Evolutionary conservation across 805 yeast genomes (phyloP).

Genomic region (Suhomyces faveliae): DNA sequence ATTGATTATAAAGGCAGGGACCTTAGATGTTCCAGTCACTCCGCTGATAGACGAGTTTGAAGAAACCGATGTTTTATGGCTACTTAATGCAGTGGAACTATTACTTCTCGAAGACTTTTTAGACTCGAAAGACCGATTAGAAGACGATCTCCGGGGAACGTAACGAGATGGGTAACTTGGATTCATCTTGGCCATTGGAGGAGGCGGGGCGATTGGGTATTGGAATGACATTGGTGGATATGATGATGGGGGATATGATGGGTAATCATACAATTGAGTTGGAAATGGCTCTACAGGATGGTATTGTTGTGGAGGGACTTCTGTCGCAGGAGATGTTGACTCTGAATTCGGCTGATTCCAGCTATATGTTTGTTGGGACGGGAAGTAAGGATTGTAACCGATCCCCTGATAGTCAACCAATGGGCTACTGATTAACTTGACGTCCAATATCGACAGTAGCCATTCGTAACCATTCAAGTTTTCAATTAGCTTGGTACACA

Average conservation of each 20-base stretch:
- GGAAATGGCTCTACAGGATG: background rate
- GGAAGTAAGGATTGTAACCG: background rate
- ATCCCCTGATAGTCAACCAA: background rate
- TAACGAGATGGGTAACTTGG: background rate
- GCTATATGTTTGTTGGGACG: background rate
- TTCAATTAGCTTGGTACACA: constrained; percentile 11
- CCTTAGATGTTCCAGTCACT: constrained; percentile 5
- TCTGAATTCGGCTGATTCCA: background rate
- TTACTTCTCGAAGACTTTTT: constrained; percentile 11
- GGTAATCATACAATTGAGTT: background rate
- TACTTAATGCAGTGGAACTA: constrained; percentile 7
- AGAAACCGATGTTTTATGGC: constrained; percentile 10
- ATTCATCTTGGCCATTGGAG: constrained; percentile 1
- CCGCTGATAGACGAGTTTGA: constrained; percentile 9
- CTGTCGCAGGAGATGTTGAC: background rate
- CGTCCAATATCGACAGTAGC: constrained; percentile 18
- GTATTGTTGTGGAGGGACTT: background rate
- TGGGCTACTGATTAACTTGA: constrained; percentile 8
- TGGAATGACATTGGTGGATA: background rate
- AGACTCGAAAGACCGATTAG: constrained; percentile 15
- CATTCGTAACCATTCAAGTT: constrained; percentile 27
- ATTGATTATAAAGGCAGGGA: constrained; percentile 29
- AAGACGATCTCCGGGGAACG: constrained; percentile 13
- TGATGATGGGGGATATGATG: background rate
- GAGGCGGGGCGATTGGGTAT: background rate